phyloP scores from a whole-genome alignment of 768 basidiomycete species.

The Pisolithus microcarpus region DNA sequence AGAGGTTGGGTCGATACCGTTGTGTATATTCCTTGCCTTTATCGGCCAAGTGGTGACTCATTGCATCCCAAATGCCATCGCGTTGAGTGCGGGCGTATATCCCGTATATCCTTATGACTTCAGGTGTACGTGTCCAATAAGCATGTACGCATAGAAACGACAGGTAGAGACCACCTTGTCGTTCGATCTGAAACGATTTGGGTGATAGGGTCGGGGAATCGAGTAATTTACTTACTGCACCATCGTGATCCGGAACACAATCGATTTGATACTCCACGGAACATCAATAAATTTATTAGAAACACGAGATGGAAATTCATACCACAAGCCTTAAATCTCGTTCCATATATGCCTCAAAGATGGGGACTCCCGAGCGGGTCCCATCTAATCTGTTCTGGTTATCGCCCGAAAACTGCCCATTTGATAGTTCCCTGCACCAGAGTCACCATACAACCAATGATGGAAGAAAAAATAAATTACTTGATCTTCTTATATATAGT shows the following conservation, averaged over 20 bases:
- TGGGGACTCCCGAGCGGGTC: constrained; percentile 38
- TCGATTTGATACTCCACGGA: constrained; percentile 41
- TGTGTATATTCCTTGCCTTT: constrained; percentile 47
- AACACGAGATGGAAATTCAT: constrained; percentile 10
- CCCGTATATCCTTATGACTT: constrained; percentile 44
- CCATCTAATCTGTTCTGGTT: constrained; percentile 58
- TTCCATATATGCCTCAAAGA: constrained; percentile 66
- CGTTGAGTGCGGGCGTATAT: constrained; percentile 44
- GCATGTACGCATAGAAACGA: not conserved
- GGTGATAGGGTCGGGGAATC: not conserved
- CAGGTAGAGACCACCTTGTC: constrained; percentile 28
- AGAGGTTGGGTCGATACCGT: constrained; percentile 29
- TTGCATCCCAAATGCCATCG: constrained; percentile 41
- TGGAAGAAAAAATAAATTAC: constrained; percentile 27
- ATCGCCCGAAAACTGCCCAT: constrained; percentile 60
- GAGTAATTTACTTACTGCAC: constrained; percentile 15
- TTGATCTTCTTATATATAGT: constrained; percentile 66
- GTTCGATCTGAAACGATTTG: constrained; percentile 27
- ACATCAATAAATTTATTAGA: not conserved
- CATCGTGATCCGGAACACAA: constrained; percentile 34
- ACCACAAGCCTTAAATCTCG: constrained; percentile 45
- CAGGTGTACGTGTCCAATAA: not conserved
- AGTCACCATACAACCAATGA: not conserved
- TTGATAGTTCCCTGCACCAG: constrained; percentile 52
- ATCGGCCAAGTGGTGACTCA: constrained; percentile 35